These are phyloP conservation scores for Phanerochaete sordida DNA, from an alignment of 768 basidiomycete species.

Conservation along the genomic window DNA sequence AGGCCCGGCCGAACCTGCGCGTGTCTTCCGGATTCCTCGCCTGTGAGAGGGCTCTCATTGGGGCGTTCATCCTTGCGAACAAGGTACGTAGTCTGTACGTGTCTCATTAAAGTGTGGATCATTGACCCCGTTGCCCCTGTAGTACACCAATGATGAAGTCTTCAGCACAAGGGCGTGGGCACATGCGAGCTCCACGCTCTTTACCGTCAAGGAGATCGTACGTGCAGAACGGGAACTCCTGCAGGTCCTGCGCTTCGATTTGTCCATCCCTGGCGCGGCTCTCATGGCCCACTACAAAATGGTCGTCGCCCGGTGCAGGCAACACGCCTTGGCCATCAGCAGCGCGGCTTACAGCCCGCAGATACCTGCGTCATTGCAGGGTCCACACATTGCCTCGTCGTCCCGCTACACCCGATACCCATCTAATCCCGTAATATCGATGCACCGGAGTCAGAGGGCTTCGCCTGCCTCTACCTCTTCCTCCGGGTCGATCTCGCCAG, in stretches of 20 bases:
- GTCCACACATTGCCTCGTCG: neutral
- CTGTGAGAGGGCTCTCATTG: conserved; percentile 40
- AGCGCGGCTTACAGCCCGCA: conserved; percentile 3
- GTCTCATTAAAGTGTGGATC: neutral
- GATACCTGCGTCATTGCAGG: neutral
- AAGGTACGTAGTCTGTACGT: conserved; percentile 25
- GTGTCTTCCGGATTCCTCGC: conserved; percentile 20
- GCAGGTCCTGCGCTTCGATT: conserved; percentile 24
- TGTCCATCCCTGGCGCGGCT: conserved; percentile 19
- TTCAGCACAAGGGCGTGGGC: conserved; percentile 60
- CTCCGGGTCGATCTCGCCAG: conserved; percentile 8
- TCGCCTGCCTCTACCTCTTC: conserved; percentile 1
- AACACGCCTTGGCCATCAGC: conserved; percentile 20
- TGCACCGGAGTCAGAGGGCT: neutral
- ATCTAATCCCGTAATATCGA: neutral
- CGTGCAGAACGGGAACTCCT: conserved; percentile 28
- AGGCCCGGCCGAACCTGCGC: conserved; percentile 17
- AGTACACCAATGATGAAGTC: conserved; percentile 74
- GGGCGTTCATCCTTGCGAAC: conserved; percentile 37
- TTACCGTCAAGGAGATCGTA: conserved; percentile 22
- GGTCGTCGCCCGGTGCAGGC: conserved; percentile 19
- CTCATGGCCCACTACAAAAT: conserved; percentile 17
- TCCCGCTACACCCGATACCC: neutral
- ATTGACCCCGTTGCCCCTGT: neutral
- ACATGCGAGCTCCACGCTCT: conserved; percentile 16